Conservation (phyloP, 257 asterid species). For the Gentiana dahurica region DNA sequence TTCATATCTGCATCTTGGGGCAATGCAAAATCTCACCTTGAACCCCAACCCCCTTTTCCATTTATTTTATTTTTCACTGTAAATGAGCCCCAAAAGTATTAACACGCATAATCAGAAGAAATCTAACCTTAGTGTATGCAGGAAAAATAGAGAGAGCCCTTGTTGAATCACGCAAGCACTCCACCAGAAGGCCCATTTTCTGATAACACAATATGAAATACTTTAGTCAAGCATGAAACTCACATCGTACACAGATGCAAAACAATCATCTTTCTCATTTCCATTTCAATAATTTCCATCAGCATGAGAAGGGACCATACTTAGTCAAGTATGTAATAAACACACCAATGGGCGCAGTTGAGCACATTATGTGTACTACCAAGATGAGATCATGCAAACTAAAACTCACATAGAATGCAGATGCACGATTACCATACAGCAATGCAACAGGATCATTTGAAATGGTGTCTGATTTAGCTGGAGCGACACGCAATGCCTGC, state of each 20-base stretch:
- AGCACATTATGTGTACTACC: background rate
- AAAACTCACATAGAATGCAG: slow-evolving; percentile 63
- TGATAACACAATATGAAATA: slow-evolving; percentile 21
- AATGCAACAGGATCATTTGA: slow-evolving; percentile 47
- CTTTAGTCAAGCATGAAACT: background rate
- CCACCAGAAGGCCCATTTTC: slow-evolving; percentile 66
- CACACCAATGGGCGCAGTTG: too few relatives aligned
- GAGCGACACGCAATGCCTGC: slow-evolving; percentile 81
- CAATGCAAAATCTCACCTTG: too few relatives aligned
- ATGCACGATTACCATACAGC: slow-evolving; percentile 83
- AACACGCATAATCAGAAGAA: background rate
- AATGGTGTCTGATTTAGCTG: slow-evolving; percentile 39
- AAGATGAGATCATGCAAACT: slow-evolving; percentile 1
- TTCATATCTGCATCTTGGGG: too few relatives aligned
- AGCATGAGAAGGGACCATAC: background rate
- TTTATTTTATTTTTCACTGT: too few relatives aligned
- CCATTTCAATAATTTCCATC: background rate
- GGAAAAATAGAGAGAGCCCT: slow-evolving; percentile 59
- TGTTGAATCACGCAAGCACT: slow-evolving; percentile 64
- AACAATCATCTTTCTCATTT: background rate
- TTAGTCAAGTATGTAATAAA: background rate
- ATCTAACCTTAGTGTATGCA: slow-evolving; percentile 61
- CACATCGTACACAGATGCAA: background rate
- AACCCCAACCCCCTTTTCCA: too few relatives aligned
- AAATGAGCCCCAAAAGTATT: too few relatives aligned